Conservation (phyloP, 306 rosid genomes). For the Citrullus amarus region DNA sequence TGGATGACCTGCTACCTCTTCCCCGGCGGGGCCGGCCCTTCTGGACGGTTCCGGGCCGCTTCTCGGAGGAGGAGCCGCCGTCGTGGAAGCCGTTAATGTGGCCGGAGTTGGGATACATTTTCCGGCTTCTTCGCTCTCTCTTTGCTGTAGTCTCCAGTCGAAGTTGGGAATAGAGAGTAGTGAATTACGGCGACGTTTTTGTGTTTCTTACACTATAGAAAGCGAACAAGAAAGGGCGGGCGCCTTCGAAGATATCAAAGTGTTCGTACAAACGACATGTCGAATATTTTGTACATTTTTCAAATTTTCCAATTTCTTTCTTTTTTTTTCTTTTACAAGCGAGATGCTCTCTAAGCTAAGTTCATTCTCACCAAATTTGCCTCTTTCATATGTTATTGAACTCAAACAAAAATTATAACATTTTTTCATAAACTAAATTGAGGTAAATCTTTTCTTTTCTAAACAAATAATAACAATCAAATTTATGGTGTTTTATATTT, state of each 20-base stretch:
- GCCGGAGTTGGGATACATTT: conserved; percentile 26
- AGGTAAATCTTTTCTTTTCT: no score
- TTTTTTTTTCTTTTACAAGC: no score
- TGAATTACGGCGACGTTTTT: background rate
- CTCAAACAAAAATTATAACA: no score
- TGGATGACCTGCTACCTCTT: conserved; percentile 27
- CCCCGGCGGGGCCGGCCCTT: conserved; percentile 51
- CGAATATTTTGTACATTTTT: no score
- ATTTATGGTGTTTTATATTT: no score
- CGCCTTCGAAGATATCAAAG: background rate
- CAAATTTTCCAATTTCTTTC: no score
- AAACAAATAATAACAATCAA: no score
- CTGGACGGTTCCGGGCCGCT: conserved; percentile 19
- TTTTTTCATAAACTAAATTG: no score
- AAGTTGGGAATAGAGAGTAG: background rate
- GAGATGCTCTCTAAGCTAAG: no score
- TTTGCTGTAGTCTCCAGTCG: background rate
- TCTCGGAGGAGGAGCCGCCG: conserved; percentile 13
- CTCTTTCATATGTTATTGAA: no score
- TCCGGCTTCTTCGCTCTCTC: background rate
- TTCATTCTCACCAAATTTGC: no score
- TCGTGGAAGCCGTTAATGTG: conserved; percentile 34
- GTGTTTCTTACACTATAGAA: background rate
- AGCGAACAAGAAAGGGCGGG: background rate
- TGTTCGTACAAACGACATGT: background rate